Base-by-base conservation (phyloP, 2,329 filamentous ascomycete species). In the Cordyceps farinosa region DNA sequence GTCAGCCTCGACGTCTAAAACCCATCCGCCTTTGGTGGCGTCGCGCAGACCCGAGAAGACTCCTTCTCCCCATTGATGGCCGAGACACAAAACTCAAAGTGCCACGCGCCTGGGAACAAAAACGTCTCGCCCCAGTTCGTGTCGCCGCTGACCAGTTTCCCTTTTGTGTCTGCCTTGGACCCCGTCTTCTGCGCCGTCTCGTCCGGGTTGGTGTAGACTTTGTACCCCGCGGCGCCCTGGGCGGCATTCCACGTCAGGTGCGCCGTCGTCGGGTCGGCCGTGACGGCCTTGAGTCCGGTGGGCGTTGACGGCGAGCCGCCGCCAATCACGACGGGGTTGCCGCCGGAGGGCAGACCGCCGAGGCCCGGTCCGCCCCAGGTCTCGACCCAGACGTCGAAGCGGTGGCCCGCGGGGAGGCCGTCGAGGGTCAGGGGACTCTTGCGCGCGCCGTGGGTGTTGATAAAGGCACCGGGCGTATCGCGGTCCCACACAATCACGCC, bases 331-430 rank as follows among this genome's bases (percentile, higher is more conserved):
- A 48, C 56, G 4, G 56, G 56, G 17, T 40, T 48, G 13, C 42
- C 56, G 27, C 32, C 44, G 5, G 27, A 13, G 1, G 57, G 57
- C 13, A 60, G 47, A 5, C 57, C 57, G 27, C 47, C 57, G 6
- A 40, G 6, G 3, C 57, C 57, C 5, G 36, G 45, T 5, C 34
- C 47, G 47, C 34, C 47, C 57, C 57, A 60, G 9, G 45, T 40
- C 45, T 47, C 47, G 36, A 60, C 57, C 45, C 57, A 51, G 13
- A 60, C n/a, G 9, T 47, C 47, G n/a, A 42, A 60, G 22, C 44
- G 34, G 27, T 61, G 58, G 13, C 58, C 58, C 5, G 17, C n/a
- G 3, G 8, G 10, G n/a, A 61, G 58, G 22, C 29, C 40, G 30
- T 29, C 22, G 9, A 40, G 2, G 8, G 40, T 45, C 4, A 34